Evolutionary conservation across 768 basidiomycete species (phyloP), one percentile per base, ranked within the genome.

Genomic region (Suillus tomentosus): DNA sequence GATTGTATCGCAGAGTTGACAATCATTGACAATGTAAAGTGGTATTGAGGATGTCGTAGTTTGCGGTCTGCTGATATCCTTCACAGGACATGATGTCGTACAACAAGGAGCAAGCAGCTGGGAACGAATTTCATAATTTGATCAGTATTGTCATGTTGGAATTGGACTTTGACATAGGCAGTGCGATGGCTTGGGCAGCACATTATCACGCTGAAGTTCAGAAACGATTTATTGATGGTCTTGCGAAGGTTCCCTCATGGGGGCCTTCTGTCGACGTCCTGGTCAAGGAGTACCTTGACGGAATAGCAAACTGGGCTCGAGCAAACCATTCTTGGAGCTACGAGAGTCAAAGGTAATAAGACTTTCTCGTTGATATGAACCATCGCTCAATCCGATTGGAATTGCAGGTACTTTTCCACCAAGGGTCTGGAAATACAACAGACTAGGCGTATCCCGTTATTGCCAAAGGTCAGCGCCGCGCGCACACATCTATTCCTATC

Each of bases 51-150:
- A 39, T 13, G 9, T 39, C 37, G 10, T 39, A 13, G 37, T 39
- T 39, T 39, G 37, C 37, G 37, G 9, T 39, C 55, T 17, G 24
- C 17, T 43, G 40, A 19, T 31, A 15, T 19, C 9, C n/a, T 45
- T 27, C 22, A 31, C 56, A 77, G 79, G 79, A 80, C 54, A 62
- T 79, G n/a, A 71, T 65, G 43, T 79, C 79, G 1, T 79, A 75
- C 65, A 78, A 74, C 61, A 66, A 69, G 22, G 79, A 80, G 63
- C 74, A 77, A 62, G 74, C 74, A 6, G 61, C 67, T 1, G 77
- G 77, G 11, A 69, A 76, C 43, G 74, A 64, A 17, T 19, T 54
- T 17, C 74, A 78, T 63, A 80, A 81, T 63, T 61, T 75, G 24
- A 62, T 81, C 10, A 77, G 74, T 5, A 66, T 74, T 13, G 66